These are phyloP conservation scores for Capsicum rhomboideum DNA, from an alignment of 257 asterid genomes.

Conservation along the genomic window DNA sequence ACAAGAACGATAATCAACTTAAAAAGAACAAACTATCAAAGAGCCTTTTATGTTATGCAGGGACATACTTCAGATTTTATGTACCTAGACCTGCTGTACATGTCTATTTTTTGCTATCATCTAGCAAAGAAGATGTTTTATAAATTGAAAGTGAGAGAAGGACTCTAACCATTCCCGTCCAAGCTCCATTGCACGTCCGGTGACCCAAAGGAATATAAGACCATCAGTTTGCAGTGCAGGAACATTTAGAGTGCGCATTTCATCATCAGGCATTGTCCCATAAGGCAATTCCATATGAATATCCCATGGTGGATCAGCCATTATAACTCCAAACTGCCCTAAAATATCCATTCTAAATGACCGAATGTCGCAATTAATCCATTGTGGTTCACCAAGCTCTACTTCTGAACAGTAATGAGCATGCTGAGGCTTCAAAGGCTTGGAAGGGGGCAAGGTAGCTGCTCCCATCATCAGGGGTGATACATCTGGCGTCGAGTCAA, in stretches of 20 bases:
- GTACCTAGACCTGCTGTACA: not conserved
- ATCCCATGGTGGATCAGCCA: slow-evolving; percentile 99
- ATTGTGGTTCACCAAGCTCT: slow-evolving; percentile 96
- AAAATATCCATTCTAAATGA: slow-evolving; percentile 90
- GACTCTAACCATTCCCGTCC: slow-evolving; percentile 85
- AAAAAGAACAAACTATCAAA: not conserved
- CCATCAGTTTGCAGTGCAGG: slow-evolving; percentile 99
- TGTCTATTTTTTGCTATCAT: not conserved
- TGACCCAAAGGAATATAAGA: slow-evolving; percentile 95
- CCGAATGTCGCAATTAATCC: slow-evolving; percentile 98
- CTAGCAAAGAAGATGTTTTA: not conserved
- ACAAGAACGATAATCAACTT: not conserved
- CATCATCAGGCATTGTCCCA: slow-evolving; percentile 99
- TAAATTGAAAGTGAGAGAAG: not conserved
- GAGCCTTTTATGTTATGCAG: not conserved
- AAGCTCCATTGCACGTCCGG: slow-evolving; percentile 99
- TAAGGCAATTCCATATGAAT: slow-evolving; percentile 99
- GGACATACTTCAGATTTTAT: not conserved
- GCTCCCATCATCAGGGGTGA: slow-evolving; percentile 73
- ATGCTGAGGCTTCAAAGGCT: slow-evolving; percentile 70
- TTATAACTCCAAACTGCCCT: slow-evolving; percentile 93
- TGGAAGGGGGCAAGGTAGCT: slow-evolving; percentile 44
- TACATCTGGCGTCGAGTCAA: slow-evolving; percentile 83
- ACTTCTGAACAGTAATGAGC: slow-evolving; percentile 95
- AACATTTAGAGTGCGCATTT: slow-evolving; percentile 94